Conservation (phyloP, 1,139 yeast genomes). For the Candida mesenterica region DNA sequence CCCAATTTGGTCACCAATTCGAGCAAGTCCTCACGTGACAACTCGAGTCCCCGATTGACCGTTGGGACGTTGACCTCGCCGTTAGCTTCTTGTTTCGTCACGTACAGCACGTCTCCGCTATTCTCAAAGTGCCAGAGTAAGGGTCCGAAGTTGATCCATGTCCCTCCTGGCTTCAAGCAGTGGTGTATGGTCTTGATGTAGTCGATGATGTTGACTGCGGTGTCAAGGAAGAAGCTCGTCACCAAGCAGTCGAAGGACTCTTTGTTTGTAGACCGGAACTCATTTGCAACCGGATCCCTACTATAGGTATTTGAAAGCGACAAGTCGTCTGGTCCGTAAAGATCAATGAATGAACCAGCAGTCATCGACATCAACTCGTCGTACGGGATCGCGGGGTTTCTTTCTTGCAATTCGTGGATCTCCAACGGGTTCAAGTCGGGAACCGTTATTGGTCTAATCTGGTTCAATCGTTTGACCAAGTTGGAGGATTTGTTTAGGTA, state of each 20-base stretch:
- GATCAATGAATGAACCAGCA: constrained; percentile 76
- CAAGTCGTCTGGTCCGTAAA: constrained; percentile 52
- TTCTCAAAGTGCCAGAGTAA: constrained; percentile 83
- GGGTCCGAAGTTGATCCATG: constrained; percentile 87
- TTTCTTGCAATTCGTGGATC: constrained; percentile 25
- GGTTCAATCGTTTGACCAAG: constrained; percentile 41
- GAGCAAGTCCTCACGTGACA: constrained; percentile 59
- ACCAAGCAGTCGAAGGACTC: constrained; percentile 53
- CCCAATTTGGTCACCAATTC: constrained; percentile 50
- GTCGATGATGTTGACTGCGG: constrained; percentile 70
- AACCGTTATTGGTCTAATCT: constrained; percentile 47
- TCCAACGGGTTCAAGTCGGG: constrained; percentile 52
- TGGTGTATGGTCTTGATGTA: constrained; percentile 60
- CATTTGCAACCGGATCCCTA: constrained; percentile 32
- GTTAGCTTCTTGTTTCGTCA: constrained; percentile 20
- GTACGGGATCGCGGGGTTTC: constrained; percentile 42
- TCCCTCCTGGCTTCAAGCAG: constrained; percentile 53
- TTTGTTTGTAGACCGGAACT: constrained; percentile 41
- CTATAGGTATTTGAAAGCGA: constrained; percentile 39
- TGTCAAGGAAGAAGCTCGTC: constrained; percentile 79
- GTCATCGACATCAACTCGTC: constrained; percentile 69
- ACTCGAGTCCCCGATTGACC: constrained; percentile 58
- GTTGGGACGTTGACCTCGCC: constrained; percentile 19
- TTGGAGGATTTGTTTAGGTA: constrained; percentile 54
- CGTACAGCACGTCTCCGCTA: constrained; percentile 29